These are phyloP conservation scores for Prorocentrum cordatum DNA, from an alignment of 169 alveolate genomes.

Conservation along the genomic window DNA sequence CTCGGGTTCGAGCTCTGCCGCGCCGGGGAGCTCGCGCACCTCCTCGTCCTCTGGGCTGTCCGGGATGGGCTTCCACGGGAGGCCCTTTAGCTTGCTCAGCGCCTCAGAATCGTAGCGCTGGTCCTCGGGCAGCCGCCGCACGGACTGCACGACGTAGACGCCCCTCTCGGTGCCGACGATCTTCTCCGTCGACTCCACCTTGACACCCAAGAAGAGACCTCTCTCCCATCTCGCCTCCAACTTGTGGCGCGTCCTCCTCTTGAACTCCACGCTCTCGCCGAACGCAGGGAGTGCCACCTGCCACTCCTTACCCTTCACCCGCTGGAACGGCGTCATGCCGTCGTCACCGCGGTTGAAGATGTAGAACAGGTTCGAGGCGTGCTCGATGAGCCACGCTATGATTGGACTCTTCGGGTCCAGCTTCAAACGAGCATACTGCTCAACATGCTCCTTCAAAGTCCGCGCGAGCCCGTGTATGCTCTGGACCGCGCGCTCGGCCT, in stretches of 20 bases:
- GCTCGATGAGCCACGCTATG: conserved; percentile 5
- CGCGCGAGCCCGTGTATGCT: not conserved
- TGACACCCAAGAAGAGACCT: not conserved
- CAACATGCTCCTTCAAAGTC: not conserved
- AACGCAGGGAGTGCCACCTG: not conserved
- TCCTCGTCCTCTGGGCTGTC: not conserved
- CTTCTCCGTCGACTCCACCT: not conserved
- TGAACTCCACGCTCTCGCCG: not conserved
- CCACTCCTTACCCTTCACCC: not conserved
- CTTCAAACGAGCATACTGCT: not conserved
- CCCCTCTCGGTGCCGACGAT: not conserved
- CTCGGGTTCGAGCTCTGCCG: not conserved
- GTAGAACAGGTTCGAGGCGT: not conserved
- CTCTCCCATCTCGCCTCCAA: not conserved
- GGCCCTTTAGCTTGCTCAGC: not conserved
- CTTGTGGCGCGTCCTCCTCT: not conserved
- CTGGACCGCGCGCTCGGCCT: not conserved
- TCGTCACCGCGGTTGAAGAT: not conserved
- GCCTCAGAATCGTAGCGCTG: not conserved
- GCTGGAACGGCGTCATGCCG: not conserved
- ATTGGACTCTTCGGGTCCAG: not conserved
- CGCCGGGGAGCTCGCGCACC: not conserved
- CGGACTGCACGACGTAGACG: not conserved
- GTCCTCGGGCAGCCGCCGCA: conserved; percentile 2
- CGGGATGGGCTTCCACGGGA: not conserved